Evolutionary conservation across 352 stramenopile genomes (phyloP).

Genomic region (Pythium oligandrum): DNA sequence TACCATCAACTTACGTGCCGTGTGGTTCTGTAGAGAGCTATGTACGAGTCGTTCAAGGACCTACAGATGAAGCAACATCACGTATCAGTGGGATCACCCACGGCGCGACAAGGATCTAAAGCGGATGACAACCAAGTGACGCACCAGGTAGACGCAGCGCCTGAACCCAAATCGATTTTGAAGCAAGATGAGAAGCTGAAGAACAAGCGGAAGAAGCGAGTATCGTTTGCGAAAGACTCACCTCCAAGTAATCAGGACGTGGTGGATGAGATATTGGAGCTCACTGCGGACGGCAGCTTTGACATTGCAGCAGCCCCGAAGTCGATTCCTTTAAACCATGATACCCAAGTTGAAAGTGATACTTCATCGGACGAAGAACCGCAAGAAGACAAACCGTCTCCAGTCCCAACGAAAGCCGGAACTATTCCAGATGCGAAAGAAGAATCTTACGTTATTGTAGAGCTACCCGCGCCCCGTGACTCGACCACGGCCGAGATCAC

Average conservation of each 20-base stretch:
- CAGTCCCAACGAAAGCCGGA: background rate
- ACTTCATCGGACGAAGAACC: background rate
- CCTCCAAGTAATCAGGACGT: background rate
- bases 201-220: conserved; percentile 10
- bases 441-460: conserved; percentile 4
- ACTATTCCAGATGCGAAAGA: conserved; percentile 3
- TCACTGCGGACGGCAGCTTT: conserved; percentile 48
- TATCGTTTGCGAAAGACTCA: conserved; percentile 31
- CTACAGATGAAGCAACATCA: conserved; percentile 26
- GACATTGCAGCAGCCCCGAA: conserved; percentile 23
- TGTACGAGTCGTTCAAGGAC: conserved; percentile 72
- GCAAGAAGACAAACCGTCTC: too few relatives aligned
- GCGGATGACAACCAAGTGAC: too few relatives aligned
- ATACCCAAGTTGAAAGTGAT: background rate
- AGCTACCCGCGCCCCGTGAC: conserved; percentile 43
- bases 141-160: background rate
- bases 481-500: conserved; percentile 41
- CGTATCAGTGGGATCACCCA: conserved; percentile 1
- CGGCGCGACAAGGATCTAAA: background rate
- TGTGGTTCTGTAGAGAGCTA: conserved; percentile 23
- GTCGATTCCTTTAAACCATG: background rate
- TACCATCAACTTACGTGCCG: background rate
- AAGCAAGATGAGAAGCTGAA: background rate
- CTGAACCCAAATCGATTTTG: background rate
- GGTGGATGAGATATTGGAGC: conserved; percentile 35